A percentile compares a stretch with the other conserved stretches of the same genome.
Evolutionary conservation across 805 yeast genomes (phyloP).

Genomic region (Ascoidea tarda): DNA sequence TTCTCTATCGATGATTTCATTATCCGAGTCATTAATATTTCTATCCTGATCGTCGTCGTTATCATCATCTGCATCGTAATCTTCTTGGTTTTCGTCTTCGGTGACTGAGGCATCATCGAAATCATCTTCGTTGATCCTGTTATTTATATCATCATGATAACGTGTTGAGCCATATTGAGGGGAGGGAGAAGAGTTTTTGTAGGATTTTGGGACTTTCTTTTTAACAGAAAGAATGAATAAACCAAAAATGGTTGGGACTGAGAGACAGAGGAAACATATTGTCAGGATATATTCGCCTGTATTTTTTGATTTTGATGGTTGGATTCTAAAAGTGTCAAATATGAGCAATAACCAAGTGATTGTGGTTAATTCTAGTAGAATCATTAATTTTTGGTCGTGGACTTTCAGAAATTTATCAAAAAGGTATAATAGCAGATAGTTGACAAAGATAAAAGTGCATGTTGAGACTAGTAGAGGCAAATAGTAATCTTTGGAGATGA

Average conservation of each 20-base stretch:
- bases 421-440: constrained; percentile 41
- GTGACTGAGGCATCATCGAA: neutral
- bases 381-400: constrained; percentile 37
- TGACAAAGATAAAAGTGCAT: constrained; percentile 33
- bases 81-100: constrained; percentile 3
- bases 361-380: constrained; percentile 33
- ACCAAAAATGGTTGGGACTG: constrained; percentile 26
- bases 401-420: constrained; percentile 24
- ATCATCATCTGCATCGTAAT: constrained; percentile 5
- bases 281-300: constrained; percentile 29
- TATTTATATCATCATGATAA: neutral
- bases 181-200: no score
- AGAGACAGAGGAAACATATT: constrained; percentile 22
- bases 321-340: constrained; percentile 30
- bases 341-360: constrained; percentile 38
- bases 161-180: neutral
- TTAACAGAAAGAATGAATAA: constrained; percentile 25
- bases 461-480: constrained; percentile 36
- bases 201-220: neutral
- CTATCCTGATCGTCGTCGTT: constrained; percentile 11
- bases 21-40: constrained; percentile 7
- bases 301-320: constrained; percentile 28
- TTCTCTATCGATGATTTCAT: constrained; percentile 4
- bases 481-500: constrained; percentile 35
- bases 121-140: constrained; percentile 1